Evolutionary conservation across 1,284 basidiomycete species (phyloP), one percentile per base, ranked within the genome.

Genomic region (Trichosporon sp.): DNA sequence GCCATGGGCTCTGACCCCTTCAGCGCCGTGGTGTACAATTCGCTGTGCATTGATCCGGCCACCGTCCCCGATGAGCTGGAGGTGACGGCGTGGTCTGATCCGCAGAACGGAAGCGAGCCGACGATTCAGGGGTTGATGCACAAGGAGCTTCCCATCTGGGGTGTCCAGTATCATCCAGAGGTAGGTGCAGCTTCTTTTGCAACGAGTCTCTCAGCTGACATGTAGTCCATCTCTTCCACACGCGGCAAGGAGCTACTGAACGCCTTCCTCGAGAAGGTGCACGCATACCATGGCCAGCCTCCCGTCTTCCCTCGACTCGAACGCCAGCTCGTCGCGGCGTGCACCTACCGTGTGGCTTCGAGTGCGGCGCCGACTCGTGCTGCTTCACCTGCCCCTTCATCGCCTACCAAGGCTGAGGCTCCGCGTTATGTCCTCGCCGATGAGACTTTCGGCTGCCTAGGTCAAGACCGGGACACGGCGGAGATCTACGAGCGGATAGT

Each of bases 81-180:
- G 33, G 79, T 83, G 13, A 82, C 81, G 9, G 84, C 84, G 9
- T 82, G 80, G 80, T 77, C 78, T 10, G 69, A 68, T 61, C 59
- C 72, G 59, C 10, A 61, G 32, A 21, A 62, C 37, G 65, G 74
- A 64, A 40, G 78, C 31, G 73, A 76, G 64, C 58, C 63, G 16
- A 79, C 78, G 1, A 73, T 80, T 13, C 77, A 79, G 66, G 83
- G 79, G 0, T 60, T 83, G n/a, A 65, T 66, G 29, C 92, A 95
- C 75, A 82, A 72, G 52, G 76, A 72, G 11, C 85, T 84, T 66
- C 91, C 94, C 0, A 90, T 95, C 70, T 95, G 89, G 87, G 92
- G 91, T 3, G 93, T 98, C 2, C 95, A 98, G 75, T 98, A 96
- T 73, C 95, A 98, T 77, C 95, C 95, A 1, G 95, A 95, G 79